Conservation (phyloP, 2,329 filamentous ascomycete species). For the Sodiomyces alkalinus region DNA sequence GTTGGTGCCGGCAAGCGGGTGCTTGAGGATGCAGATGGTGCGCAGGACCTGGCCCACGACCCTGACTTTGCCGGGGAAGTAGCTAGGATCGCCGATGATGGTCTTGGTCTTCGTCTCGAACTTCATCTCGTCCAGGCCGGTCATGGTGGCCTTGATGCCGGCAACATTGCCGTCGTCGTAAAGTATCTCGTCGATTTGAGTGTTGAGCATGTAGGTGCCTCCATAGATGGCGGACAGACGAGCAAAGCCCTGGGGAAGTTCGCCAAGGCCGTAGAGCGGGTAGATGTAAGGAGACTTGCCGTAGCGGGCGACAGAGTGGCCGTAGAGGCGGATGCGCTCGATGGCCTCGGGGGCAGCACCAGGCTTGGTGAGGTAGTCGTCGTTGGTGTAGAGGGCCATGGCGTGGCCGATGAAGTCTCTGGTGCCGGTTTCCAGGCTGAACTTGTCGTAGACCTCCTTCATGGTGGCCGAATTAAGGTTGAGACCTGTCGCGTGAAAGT, state of each 20-base stretch:
- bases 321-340: conserved; percentile 86
- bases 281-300: conserved; percentile 99
- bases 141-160: conserved; percentile 97
- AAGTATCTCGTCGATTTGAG: conserved; percentile 74
- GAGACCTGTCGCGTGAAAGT: conserved; percentile 63
- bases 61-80: conserved; percentile 83
- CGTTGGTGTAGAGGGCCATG: conserved; percentile 93
- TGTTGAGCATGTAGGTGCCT: conserved; percentile 99
- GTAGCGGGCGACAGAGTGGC: conserved; percentile 93
- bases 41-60: conserved; percentile 83
- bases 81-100: conserved; percentile 90
- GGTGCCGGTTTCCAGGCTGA: conserved; percentile 75
- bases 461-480: conserved; percentile 69
- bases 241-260: conserved; percentile 94
- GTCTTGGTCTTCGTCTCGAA: conserved; percentile 94
- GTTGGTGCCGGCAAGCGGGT: conserved; percentile 80
- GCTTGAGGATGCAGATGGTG: conserved; percentile 94
- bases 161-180: conserved; percentile 77
- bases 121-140: conserved; percentile 77
- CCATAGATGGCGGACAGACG: conserved; percentile 97
- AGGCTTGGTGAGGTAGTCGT: conserved; percentile 58
- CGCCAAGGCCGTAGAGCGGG: conserved; percentile 90
- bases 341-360: conserved; percentile 74
- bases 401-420: conserved; percentile 95
- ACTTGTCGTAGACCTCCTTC: conserved; percentile 99